These are phyloP conservation scores for Sechiopsis laciniata DNA, from an alignment of 306 rosid species.

Conservation along the genomic window DNA sequence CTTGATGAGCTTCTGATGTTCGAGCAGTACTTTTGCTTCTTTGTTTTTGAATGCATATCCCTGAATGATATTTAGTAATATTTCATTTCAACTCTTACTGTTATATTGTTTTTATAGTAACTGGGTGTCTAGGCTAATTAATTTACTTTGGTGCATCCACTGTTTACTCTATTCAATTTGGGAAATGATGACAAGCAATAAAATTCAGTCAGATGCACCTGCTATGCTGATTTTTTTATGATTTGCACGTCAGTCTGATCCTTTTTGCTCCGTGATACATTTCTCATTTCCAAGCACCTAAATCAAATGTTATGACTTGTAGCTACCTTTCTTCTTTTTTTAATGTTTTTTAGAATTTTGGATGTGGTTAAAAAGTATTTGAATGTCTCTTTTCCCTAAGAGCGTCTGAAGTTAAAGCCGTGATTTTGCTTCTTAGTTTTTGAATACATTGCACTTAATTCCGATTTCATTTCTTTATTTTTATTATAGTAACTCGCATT, in stretches of 20 bases:
- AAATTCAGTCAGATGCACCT: not conserved
- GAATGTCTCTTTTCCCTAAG: not conserved
- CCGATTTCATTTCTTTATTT: not conserved
- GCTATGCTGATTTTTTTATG: constrained; percentile 23
- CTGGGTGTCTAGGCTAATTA: not conserved
- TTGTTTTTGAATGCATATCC: not conserved
- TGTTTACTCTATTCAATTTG: not conserved
- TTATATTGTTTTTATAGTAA: not conserved
- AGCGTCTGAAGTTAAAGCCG: not conserved
- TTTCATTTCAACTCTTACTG: too few species aligned
- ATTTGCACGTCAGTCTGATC: constrained; percentile 37
- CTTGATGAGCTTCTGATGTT: not conserved
- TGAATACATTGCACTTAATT: not conserved
- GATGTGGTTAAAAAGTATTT: too few species aligned
- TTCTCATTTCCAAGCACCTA: not conserved
- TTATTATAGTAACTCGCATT: not conserved
- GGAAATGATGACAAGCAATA: constrained; percentile 26
- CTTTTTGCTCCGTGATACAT: not conserved
- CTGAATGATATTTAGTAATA: not conserved
- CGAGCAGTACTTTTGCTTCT: not conserved
- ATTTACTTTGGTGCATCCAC: not conserved
- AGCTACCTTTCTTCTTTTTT: too few species aligned
- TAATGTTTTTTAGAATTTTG: too few species aligned
- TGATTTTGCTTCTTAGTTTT: not conserved
- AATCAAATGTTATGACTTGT: not conserved